Conservation (phyloP, 2,329 filamentous ascomycete species). For the Cordyceps pruinosa region DNA sequence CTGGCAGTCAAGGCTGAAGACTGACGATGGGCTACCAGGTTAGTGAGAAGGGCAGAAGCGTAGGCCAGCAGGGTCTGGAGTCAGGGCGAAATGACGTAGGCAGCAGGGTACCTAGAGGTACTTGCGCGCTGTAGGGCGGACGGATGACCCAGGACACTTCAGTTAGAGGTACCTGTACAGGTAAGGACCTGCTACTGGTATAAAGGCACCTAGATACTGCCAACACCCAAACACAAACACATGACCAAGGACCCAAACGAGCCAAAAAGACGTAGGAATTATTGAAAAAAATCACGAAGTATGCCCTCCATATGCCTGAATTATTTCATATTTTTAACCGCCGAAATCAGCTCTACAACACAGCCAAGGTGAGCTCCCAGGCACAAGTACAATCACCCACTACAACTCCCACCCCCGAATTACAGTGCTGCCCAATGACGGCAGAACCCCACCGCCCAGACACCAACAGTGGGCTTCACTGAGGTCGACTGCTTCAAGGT, state of each 20-base stretch:
- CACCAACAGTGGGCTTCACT: neutral
- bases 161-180: neutral
- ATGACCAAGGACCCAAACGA: too few species aligned
- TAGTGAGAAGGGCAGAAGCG: neutral
- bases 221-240: too few species aligned
- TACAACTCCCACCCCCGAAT: neutral
- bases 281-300: too few species aligned
- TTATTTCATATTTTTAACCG: too few species aligned
- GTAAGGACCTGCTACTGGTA: too few species aligned
- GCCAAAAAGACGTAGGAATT: too few species aligned
- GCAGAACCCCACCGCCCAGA: constrained; percentile 1
- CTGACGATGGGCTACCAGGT: neutral
- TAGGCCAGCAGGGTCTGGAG: neutral
- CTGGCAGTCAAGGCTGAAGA: neutral
- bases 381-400: too few species aligned
- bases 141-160: neutral
- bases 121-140: neutral
- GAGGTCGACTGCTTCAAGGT: too few species aligned
- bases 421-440: constrained; percentile 2
- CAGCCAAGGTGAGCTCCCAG: too few species aligned
- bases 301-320: too few species aligned
- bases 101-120: neutral
- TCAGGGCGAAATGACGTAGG: constrained; percentile 9
- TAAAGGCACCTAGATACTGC: too few species aligned
- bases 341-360: neutral